phyloP scores from a whole-genome alignment of 805 yeast species.

The Wickerhamomyces sydowiorum region DNA sequence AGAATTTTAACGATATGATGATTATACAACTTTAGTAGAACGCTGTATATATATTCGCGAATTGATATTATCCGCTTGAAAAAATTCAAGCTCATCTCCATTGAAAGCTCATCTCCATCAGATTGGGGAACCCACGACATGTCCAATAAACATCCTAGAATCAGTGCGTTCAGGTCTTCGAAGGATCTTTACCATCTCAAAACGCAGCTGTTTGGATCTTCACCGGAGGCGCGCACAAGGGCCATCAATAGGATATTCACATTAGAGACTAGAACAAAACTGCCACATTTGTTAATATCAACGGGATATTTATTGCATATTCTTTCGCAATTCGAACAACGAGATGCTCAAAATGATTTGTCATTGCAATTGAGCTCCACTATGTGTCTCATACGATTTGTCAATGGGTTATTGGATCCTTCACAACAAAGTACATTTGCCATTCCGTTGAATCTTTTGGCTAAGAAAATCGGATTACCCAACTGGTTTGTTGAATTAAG shows the following conservation, averaged over 20 bases:
- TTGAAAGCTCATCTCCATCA: no score
- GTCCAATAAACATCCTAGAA: not conserved
- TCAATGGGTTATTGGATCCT: slow-evolving; percentile 87
- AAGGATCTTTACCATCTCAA: not conserved
- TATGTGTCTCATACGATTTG: slow-evolving; percentile 77
- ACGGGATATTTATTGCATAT: slow-evolving; percentile 51
- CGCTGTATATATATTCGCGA: no score
- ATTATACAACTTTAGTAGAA: no score
- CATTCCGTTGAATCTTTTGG: slow-evolving; percentile 70
- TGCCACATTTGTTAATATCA: slow-evolving; percentile 72
- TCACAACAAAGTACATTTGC: slow-evolving; percentile 76
- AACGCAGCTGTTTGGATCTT: not conserved
- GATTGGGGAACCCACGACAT: not conserved
- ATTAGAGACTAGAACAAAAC: slow-evolving; percentile 41
- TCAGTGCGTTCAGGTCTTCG: not conserved
- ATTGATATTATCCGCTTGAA: no score
- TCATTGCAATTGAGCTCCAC: slow-evolving; percentile 20
- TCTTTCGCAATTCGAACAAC: not conserved
- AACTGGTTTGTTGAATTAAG: slow-evolving; percentile 82
- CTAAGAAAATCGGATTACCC: slow-evolving; percentile 65
- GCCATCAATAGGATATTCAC: slow-evolving; percentile 51
- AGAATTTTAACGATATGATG: not conserved
- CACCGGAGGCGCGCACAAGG: slow-evolving; percentile 9
- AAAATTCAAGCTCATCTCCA: not conserved
- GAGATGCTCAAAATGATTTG: not conserved